Evolutionary conservation across 2,329 filamentous ascomycete genomes (phyloP).

Genomic region (Furcasterigmium sp.): DNA sequence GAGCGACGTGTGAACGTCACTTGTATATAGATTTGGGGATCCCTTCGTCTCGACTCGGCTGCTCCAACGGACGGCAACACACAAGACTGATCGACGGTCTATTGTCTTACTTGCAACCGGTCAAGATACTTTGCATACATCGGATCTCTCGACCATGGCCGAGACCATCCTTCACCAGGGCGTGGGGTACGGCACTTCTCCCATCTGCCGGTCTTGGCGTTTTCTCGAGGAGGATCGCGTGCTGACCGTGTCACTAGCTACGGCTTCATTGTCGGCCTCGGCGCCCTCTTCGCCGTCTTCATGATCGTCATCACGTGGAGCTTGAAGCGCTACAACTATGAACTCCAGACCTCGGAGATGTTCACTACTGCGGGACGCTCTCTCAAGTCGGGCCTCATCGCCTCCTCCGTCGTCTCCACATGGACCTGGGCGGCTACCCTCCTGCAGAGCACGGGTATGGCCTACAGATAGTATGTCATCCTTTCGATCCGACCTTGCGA

Average conservation of each 20-base stretch:
- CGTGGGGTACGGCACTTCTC: conserved; percentile 7
- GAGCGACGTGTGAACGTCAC: no score
- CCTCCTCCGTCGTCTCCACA: conserved; percentile 83
- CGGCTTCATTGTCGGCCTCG: conserved; percentile 11
- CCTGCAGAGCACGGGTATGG: conserved; percentile 74
- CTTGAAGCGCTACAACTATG: conserved; percentile 55
- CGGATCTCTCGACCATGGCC: conserved; percentile 4
- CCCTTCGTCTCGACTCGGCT: neutral
- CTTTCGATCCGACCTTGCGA: neutral
- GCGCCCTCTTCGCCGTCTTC: conserved; percentile 9
- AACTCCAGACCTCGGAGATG: conserved; percentile 86
- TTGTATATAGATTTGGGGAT: neutral
- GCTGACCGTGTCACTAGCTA: conserved; percentile 6
- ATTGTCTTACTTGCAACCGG: neutral
- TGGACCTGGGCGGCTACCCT: conserved; percentile 92
- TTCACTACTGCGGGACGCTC: conserved; percentile 85
- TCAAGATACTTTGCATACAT: neutral
- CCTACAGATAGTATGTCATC: conserved; percentile 82
- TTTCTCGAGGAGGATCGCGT: neutral
- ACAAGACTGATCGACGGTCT: neutral
- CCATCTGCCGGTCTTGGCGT: neutral
- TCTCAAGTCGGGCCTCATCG: conserved; percentile 83
- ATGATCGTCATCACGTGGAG: conserved; percentile 63
- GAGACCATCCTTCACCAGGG: conserved; percentile 10
- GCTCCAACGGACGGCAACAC: neutral